Base-by-base conservation (phyloP, 306 rosid genomes). In the Fragaria ananassa region DNA sequence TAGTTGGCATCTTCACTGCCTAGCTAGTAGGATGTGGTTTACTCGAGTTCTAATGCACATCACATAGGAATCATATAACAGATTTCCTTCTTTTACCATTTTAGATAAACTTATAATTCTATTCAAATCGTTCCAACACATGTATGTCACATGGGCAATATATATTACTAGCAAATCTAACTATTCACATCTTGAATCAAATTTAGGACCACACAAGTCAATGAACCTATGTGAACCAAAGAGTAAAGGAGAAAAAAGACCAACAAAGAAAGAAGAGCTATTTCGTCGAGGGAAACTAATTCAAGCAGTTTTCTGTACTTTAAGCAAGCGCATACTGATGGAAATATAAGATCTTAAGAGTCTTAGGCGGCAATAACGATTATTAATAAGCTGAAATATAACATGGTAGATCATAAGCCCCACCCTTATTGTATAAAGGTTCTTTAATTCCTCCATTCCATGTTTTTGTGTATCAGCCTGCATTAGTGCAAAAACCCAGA, bases 391-490 rank as follows among this genome's bases (percentile, higher is more conserved):
- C 29, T 18, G 57, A 70, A 66, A 71, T 10, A 74, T 10, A n/a
- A 57, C 10, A 41, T 31, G 74, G 23, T 42, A 25, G 9, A 13
- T 15, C 49, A 58, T 42, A 76, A 25, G 39, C 44, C 92, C 75
- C 88, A 96, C 99, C 92, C 99, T 88, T 82, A 92, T 85, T 86
- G 87, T 89, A 88, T 88, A 88, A 70, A 96, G 84, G 63, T 88
- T 83, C 86, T 91, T 93, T 39, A 96, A 79, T 71, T 96, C 99
- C 86, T 91, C 99, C 5, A 86, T 83, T 74, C 99, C 99, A 83
- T 91, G 93, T 68, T 89, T 89, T 81, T 88, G 96, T 80, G 85
- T 84, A 80, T 96, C 99, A 79, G 96, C 93, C 99, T 96, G 91
- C 61, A 75, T 53, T 84, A 63, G 69, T 57, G 25, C 67, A 53